Percentiles rank a stretch among this genome's conserved stretches.
phyloP scores from a whole-genome alignment of 2,329 filamentous ascomycete genomes.

The Monilinia laxa region DNA sequence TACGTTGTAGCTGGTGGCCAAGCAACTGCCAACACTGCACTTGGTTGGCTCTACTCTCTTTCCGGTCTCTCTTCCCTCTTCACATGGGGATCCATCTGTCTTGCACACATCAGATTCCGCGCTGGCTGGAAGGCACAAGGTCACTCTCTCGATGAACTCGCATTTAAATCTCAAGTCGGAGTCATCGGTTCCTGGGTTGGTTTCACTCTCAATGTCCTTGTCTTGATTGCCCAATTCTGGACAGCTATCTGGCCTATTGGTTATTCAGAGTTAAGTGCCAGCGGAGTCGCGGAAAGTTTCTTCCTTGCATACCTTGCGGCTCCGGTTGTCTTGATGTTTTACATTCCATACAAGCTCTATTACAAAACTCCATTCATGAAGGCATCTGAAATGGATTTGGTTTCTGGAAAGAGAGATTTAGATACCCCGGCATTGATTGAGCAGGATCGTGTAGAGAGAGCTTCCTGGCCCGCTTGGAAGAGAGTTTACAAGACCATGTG shows the following conservation, averaged over 20 bases:
- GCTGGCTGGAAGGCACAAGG: slow-evolving; percentile 57
- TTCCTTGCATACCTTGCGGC: slow-evolving; percentile 58
- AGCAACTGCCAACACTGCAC: slow-evolving; percentile 49
- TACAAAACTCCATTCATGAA: slow-evolving; percentile 42
- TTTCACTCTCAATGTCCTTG: slow-evolving; percentile 53
- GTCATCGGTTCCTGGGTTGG: slow-evolving; percentile 63
- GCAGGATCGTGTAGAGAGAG: slow-evolving; percentile 30
- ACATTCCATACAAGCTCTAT: slow-evolving; percentile 64
- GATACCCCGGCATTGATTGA: slow-evolving; percentile 34
- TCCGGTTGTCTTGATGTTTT: slow-evolving; percentile 54
- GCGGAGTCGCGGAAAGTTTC: slow-evolving; percentile 50
- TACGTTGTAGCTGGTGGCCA: slow-evolving; percentile 53
- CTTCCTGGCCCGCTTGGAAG: slow-evolving; percentile 35
- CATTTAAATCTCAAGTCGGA: slow-evolving; percentile 60
- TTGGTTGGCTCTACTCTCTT: slow-evolving; percentile 64
- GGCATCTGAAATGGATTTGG: slow-evolving; percentile 31
- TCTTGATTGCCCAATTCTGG: slow-evolving; percentile 44
- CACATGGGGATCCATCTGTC: slow-evolving; percentile 63
- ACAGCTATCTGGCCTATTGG: slow-evolving; percentile 52
- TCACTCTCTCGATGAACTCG: slow-evolving; percentile 61
- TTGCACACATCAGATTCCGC: slow-evolving; percentile 68
- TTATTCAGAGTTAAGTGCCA: slow-evolving; percentile 23
- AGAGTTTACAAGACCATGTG: slow-evolving; percentile 24
- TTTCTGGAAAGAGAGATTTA: slow-evolving; percentile 31
- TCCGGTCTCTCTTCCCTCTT: slow-evolving; percentile 61